Conservation (phyloP, 352 stramenopile genomes). For the Phytophthora idaei region DNA sequence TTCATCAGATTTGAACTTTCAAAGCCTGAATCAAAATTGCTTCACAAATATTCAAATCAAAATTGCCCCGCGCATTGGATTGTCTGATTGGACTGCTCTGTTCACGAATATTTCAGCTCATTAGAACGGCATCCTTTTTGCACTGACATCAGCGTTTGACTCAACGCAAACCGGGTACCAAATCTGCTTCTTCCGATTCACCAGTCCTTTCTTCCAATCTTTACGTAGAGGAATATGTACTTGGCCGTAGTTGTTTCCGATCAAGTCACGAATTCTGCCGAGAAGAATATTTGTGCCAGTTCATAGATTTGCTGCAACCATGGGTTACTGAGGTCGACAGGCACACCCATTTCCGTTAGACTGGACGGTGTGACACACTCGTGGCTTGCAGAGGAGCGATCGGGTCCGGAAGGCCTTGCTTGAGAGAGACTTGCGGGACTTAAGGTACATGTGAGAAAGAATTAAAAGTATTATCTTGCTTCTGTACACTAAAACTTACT, state of each 20-base stretch:
- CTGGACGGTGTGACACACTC: not conserved
- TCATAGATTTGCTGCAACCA: slow-evolving; percentile 10
- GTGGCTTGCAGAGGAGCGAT: no score
- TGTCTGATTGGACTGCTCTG: not conserved
- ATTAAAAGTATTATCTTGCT: no score
- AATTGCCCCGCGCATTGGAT: slow-evolving; percentile 11
- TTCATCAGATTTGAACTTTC: slow-evolving; percentile 16
- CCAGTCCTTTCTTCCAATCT: slow-evolving; percentile 32
- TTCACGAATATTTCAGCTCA: slow-evolving; percentile 22
- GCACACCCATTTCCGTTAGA: slow-evolving; percentile 23
- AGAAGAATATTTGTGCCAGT: slow-evolving; percentile 20
- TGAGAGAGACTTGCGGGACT: no score
- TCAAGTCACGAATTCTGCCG: slow-evolving; percentile 28
- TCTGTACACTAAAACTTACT: no score
- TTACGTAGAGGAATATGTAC: slow-evolving; percentile 41
- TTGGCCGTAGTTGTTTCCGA: slow-evolving; percentile 18
- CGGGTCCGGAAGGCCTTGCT: no score
- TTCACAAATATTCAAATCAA: slow-evolving; percentile 30
- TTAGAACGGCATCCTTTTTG: slow-evolving; percentile 24
- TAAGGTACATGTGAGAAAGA: no score
- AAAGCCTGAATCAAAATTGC: slow-evolving; percentile 7
- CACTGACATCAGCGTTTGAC: not conserved
- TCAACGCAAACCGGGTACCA: slow-evolving; percentile 20
- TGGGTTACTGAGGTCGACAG: slow-evolving; percentile 34
- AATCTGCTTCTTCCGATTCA: slow-evolving; percentile 16